A percentile compares a stretch with the other conserved stretches of the same genome.
Evolutionary conservation across 31 red algal genomes (phyloP).

Genomic region (Bonnemaisonia californica): DNA sequence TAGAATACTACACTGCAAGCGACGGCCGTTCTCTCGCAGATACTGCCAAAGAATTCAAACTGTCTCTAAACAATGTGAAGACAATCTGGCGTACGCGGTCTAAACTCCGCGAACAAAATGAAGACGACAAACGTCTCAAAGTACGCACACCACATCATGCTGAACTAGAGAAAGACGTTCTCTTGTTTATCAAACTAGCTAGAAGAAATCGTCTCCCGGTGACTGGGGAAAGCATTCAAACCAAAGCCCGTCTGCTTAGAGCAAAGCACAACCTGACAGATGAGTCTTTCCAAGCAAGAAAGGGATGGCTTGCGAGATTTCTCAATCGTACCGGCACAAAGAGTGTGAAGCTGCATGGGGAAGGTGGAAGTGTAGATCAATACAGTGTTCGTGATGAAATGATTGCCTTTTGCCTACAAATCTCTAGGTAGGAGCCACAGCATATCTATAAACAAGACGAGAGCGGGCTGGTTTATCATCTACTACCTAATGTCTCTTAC

Average conservation of each 20-base stretch:
- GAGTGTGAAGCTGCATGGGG: slow-evolving; percentile 25
- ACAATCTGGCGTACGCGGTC: not conserved
- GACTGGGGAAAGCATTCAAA: not conserved
- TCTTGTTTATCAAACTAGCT: not conserved
- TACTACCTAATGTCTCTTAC: slow-evolving; percentile 14
- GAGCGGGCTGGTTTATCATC: slow-evolving; percentile 20
- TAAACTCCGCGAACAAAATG: slow-evolving; percentile 6
- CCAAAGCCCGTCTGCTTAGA: not conserved
- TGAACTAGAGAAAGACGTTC: slow-evolving; percentile 10
- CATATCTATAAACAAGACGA: slow-evolving; percentile 39
- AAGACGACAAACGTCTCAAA: not conserved
- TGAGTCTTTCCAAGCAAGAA: slow-evolving; percentile 5
- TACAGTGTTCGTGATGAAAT: not conserved
- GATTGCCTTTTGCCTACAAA: not conserved
- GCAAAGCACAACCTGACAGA: slow-evolving; percentile 4
- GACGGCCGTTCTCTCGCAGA: no score
- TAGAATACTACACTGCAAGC: no score
- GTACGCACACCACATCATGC: not conserved
- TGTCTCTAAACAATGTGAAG: slow-evolving; percentile 7
- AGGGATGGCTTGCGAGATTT: slow-evolving; percentile 10
- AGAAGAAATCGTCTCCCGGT: slow-evolving; percentile 14
- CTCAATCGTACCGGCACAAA: not conserved
- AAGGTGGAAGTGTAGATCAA: slow-evolving; percentile 2
- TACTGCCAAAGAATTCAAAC: not conserved
- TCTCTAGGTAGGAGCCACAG: slow-evolving; percentile 5